Evolutionary conservation across 2,329 filamentous ascomycete genomes (phyloP).

Genomic region (Seiridium unicorne): DNA sequence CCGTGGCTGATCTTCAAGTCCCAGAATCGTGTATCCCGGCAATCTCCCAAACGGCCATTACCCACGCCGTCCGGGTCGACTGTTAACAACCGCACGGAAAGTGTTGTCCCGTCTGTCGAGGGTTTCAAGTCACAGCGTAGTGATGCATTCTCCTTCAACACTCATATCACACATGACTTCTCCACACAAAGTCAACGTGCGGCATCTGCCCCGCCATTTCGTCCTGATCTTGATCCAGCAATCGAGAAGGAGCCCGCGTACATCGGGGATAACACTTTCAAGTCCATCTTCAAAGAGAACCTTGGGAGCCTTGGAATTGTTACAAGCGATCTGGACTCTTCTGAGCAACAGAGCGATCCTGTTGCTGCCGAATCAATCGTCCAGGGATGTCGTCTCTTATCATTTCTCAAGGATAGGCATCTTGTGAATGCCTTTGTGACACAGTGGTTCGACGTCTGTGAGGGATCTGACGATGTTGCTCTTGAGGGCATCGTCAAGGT

Average conservation of each 20-base stretch:
- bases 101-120: background rate
- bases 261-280: background rate
- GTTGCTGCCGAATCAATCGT: slow-evolving; percentile 21
- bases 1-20: background rate
- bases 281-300: slow-evolving; percentile 1
- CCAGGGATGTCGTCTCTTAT: slow-evolving; percentile 28
- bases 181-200: slow-evolving; percentile 1
- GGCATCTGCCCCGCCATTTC: background rate
- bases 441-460: slow-evolving; percentile 25
- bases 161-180: background rate
- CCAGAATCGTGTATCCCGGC: slow-evolving; percentile 3
- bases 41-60: background rate
- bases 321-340: background rate
- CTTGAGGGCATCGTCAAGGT: slow-evolving; percentile 29
- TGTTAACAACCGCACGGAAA: background rate
- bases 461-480: slow-evolving; percentile 23
- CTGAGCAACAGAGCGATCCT: background rate
- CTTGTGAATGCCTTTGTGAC: slow-evolving; percentile 26
- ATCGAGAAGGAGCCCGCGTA: background rate
- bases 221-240: background rate
- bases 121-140: background rate
- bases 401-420: slow-evolving; percentile 27
- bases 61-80: slow-evolving; percentile 1
- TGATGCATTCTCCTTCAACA: background rate
- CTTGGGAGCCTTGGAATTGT: background rate